These are phyloP conservation scores for Nemania sp. DNA, from an alignment of 2,329 filamentous ascomycete genomes.

Conservation along the genomic window DNA sequence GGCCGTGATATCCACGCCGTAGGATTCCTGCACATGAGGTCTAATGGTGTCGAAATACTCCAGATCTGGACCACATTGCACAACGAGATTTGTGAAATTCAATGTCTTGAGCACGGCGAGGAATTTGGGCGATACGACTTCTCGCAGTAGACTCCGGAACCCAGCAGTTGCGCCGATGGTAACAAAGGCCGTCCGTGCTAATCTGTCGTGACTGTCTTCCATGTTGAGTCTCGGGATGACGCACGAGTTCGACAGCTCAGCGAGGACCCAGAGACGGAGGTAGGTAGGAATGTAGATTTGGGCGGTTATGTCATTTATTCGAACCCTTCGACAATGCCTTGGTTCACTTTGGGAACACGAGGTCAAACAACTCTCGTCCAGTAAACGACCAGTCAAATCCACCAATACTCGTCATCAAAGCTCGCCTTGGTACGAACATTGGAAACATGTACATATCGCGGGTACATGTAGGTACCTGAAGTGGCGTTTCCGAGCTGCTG, in stretches of 20 bases:
- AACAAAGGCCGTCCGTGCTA: slow-evolving; percentile 67
- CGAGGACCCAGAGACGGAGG: background rate
- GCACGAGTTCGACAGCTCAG: background rate
- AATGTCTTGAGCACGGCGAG: slow-evolving; percentile 60
- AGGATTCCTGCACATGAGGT: slow-evolving; percentile 30
- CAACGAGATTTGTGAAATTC: slow-evolving; percentile 70
- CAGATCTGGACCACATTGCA: slow-evolving; percentile 80
- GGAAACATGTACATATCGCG: too few relatives aligned
- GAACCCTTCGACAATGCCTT: too few relatives aligned
- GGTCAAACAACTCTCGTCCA: too few relatives aligned
- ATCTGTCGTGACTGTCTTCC: background rate
- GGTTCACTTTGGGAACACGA: too few relatives aligned
- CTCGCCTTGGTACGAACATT: too few relatives aligned
- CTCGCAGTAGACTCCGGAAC: slow-evolving; percentile 72
- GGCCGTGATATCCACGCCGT: slow-evolving; percentile 57
- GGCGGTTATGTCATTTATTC: too few relatives aligned
- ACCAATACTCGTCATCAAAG: too few relatives aligned
- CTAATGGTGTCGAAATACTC: slow-evolving; percentile 52
- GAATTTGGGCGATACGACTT: slow-evolving; percentile 65
- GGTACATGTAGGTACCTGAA: too few relatives aligned
- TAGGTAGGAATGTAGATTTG: too few relatives aligned
- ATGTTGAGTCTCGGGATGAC: slow-evolving; percentile 2
- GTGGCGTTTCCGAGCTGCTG: too few relatives aligned
- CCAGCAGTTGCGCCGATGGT: slow-evolving; percentile 91
- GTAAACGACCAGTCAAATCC: too few relatives aligned